These are phyloP conservation scores for Trichoderma breve DNA, from an alignment of 2,329 filamentous ascomycete species.

Conservation along the genomic window DNA sequence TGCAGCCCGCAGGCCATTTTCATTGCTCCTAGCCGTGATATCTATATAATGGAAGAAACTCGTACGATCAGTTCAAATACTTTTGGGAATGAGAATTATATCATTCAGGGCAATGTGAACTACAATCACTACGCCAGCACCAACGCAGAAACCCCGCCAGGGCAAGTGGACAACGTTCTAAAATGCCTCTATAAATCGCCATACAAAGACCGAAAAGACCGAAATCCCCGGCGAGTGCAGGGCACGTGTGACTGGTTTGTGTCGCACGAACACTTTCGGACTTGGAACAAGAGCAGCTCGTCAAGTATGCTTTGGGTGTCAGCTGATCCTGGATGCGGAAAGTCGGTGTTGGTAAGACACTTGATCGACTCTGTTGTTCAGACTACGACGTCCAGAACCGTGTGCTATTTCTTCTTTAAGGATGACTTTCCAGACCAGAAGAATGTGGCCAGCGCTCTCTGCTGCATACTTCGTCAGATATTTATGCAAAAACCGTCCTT, in stretches of 20 bases:
- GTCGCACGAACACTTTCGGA: background rate
- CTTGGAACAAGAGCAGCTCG: background rate
- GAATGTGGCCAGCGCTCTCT: background rate
- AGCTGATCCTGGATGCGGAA: constrained; percentile 45
- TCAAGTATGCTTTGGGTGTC: constrained; percentile 30
- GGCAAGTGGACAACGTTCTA: background rate
- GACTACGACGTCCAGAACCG: constrained; percentile 22
- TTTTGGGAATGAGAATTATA: background rate
- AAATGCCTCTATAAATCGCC: constrained; percentile 13
- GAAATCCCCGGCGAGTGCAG: background rate
- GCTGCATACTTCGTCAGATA: background rate
- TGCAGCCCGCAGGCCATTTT: background rate
- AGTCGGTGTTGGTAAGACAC: constrained; percentile 41
- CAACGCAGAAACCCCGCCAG: background rate
- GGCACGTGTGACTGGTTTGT: constrained; percentile 2
- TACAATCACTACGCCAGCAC: background rate
- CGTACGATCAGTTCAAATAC: background rate
- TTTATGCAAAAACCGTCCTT: background rate
- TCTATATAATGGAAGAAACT: background rate
- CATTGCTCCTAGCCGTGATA: background rate
- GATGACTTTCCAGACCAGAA: background rate
- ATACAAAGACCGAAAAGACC: constrained; percentile 20
- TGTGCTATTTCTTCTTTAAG: background rate
- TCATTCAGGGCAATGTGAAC: background rate
- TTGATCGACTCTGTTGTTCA: constrained; percentile 35